Evolutionary conservation across 768 basidiomycete genomes (phyloP), one percentile per base, ranked within the genome.

Genomic region (Thelephora aurantiotincta): DNA sequence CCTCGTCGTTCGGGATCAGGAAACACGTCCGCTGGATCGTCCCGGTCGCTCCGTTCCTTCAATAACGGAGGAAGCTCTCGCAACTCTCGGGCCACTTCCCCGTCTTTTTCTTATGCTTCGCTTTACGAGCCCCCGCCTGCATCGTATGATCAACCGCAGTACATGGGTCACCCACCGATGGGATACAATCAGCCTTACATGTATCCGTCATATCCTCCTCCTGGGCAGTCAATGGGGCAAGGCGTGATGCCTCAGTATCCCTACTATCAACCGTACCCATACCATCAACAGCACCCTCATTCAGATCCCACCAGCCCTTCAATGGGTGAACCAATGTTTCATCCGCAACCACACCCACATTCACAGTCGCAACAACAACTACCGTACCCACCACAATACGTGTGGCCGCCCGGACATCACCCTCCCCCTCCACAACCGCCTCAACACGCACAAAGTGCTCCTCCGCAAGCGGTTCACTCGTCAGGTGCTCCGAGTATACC

Each of bases 91-190:
- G 80, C 85, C 2, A 69, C 82, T 12, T 87, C 85, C 7, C 82
- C 86, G 2, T 76, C 82, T 23, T 82, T 87, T 65, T 78, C 73
- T 48, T 90, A 78, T 60, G 72, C 85, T 14, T 73, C 77, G 1
- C 63, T 87, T 35, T 86, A 88, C 54, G 87, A 88, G 51, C 77
- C 80, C 37, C 57, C 58, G 23, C 51, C 58, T 26, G 22, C 52
- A 12, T 38, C 51, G 4, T 59, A 56, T 46, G 57, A 58, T 26
- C 51, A 59, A 41, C 41, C 58, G 13, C 55, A 61, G 43, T 65
- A 60, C 38, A 60, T 61, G 33, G 44, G 58, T 9, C 56, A 51
- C 12, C 57, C 61, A 14, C 57, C 57, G 6, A 51, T 55, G 4
- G 55, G 55, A 13, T 61, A 62, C 46, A 51, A 54, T 18, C 33